Evolutionary conservation across 306 rosid species (phyloP), one percentile per base, ranked within the genome.

Genomic region (Glycine latifolia): DNA sequence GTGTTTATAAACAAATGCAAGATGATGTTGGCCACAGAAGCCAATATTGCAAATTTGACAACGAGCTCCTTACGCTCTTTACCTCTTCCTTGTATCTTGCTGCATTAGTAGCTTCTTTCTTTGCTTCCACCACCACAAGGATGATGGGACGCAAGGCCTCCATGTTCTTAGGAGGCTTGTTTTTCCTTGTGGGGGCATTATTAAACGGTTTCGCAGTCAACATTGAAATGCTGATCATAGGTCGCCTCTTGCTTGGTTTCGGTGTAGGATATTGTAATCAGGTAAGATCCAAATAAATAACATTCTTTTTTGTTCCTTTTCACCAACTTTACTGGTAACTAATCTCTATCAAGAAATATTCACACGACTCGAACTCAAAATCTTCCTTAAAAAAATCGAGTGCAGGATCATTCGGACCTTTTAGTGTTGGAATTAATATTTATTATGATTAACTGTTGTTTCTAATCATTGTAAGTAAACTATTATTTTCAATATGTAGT

Each of bases 81-180:
- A 84, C 87, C 8, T 84, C 87, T 26, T 84, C 87, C 44, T 3
- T 84, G 10, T 84, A 84, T 7, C 68, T 84, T 8, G 87, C 87
- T 0, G 81, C 87, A 11, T 15, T 84, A 43, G 37, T 84, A 10
- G 77, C 87, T 49, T 84, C 84, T 68, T 80, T 84, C 59, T 79
- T 84, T 20, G 87, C 87, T 16, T 84, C 87, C 3, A 8, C 78
- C 4, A 84, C 81, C 6, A 79, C 87, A 26, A 79, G 87, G 35
- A 13, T 74, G 33, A 0, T 84, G 3, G 84, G 87, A 0, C 81
- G 87, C 16, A 79, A 79, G 52, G 0, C 17, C 4, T 84, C 87
- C 0, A 84, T 79, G 87, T 79, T 84, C 39, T 0, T 56, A 0
- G 87, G 87, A 7, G 87, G 87, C 17, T 35, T 78, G 53, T 79